A percentile compares a stretch with the other conserved stretches of the same genome.
phyloP scores from a whole-genome alignment of 2,329 filamentous ascomycete species.

The Gyromitra esculenta region DNA sequence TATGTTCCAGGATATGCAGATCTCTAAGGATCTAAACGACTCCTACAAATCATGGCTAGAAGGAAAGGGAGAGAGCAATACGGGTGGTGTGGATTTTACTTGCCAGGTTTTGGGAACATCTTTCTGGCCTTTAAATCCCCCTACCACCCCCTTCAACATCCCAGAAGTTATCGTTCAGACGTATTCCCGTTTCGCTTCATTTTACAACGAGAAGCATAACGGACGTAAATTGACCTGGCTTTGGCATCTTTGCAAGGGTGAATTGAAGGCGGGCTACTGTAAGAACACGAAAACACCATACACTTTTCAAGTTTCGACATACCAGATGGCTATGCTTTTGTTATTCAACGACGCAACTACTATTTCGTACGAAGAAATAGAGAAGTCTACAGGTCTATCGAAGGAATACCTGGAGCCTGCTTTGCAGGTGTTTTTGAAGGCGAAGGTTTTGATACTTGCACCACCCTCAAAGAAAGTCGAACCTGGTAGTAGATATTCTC shows the following conservation, averaged over 20 bases:
- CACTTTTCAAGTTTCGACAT: conserved; percentile 96
- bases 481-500: conserved; percentile 78
- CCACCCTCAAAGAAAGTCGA: conserved; percentile 79
- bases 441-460: conserved; percentile 81
- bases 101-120: conserved; percentile 95
- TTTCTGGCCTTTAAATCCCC: conserved; percentile 93
- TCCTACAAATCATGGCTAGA: conserved; percentile 83
- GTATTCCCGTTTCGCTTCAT: conserved; percentile 86
- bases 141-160: conserved; percentile 86
- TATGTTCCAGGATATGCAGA: conserved; percentile 99
- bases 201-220: conserved; percentile 96
- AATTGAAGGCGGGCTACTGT: conserved; percentile 92
- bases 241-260: conserved; percentile 98
- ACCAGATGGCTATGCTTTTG: conserved; percentile 95
- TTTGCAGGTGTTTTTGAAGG: conserved; percentile 86
- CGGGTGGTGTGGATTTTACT: conserved; percentile 80
- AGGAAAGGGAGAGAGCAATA: conserved; percentile 72
- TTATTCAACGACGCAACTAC: conserved; percentile 92
- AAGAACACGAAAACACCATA: conserved; percentile 89
- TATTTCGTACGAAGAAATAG: conserved; percentile 87
- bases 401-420: conserved; percentile 87
- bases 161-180: conserved; percentile 85
- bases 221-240: conserved; percentile 97
- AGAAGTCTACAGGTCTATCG: conserved; percentile 79
- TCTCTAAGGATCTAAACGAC: conserved; percentile 94